Evolutionary conservation across 805 yeast genomes (phyloP), one percentile per base, ranked within the genome.

Genomic region (Hanseniaspora jakobsenii): DNA sequence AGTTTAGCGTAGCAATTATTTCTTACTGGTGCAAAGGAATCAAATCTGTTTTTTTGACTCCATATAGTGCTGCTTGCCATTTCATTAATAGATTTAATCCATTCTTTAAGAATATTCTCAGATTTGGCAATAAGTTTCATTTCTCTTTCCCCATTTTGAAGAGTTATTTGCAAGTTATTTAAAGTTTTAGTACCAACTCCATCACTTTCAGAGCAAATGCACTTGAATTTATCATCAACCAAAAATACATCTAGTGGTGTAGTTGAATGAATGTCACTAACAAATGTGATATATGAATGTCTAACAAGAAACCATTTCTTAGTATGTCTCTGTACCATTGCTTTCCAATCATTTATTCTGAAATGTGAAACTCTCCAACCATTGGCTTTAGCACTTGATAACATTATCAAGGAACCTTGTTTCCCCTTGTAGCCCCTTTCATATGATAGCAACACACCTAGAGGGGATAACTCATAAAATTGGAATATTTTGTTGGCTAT

Each of bases 291-390:
- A 55, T 84, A 91, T 1, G 94, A 80, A 56, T 78, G 80, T 47
- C 97, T 72, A 2, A 91, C 75, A 47, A 91, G 64, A 50, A 85
- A 77, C 99, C 99, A 91, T 60, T 91, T 91, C 32, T 78, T 78
- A 0, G 93, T 78, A 52, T 93, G 89, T 61, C 99, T 76, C 51
- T 75, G 77, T 41, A 89, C 81, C 95, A 91, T 85, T 29, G 83
- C 86, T 52, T 75, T 73, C 53, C 85, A 65, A 54, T 84, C 96
- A 49, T 76, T 73, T 6, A 83, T 75, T 49, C 73, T 76, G 61
- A 85, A 75, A 57, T 89, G 96, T 3, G 91, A 82, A 5, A 89
- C 95, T 53, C 94, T 70, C 97, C 98, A 91, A 2, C 98, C 97
- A 58, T 85, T 94, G 0, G 86, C 70, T 50, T 75, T 76, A 0